A percentile compares a stretch with the other conserved stretches of the same genome.
Evolutionary conservation across 2,329 filamentous ascomycete genomes (phyloP).

Genomic region (Epichloe hybrida): DNA sequence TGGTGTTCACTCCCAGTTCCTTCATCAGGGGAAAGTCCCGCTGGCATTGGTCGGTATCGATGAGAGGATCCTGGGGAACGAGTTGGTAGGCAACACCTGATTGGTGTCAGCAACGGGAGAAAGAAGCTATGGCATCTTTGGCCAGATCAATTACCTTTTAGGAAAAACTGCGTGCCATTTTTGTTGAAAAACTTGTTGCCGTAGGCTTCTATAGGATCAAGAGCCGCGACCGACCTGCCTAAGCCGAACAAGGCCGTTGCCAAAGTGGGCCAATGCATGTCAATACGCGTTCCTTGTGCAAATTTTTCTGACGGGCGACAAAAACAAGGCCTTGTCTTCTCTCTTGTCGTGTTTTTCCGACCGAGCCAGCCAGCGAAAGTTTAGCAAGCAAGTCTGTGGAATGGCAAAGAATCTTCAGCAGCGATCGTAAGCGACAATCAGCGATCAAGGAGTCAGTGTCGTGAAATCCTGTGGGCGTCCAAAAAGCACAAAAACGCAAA

Average conservation of each 20-base stretch:
- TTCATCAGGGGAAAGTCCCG: conserved; percentile 65
- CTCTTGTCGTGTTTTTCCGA: not conserved
- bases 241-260: conserved; percentile 22
- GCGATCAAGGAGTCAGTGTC: not conserved
- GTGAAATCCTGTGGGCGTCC: not conserved
- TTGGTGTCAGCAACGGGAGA: not conserved
- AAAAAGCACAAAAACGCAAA: conserved; percentile 1
- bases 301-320: not conserved
- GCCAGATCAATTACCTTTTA: conserved; percentile 51
- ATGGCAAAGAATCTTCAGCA: not conserved
- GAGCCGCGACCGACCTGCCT: conserved; percentile 21
- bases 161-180: conserved; percentile 69
- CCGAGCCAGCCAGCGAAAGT: not conserved
- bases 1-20: conserved; percentile 66
- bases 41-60: conserved; percentile 61
- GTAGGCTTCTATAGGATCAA: conserved; percentile 39
- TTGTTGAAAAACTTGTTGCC: conserved; percentile 79
- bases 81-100: conserved; percentile 62
- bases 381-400: not conserved
- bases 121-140: not conserved
- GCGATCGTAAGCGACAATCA: not conserved
- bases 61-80: conserved; percentile 54
- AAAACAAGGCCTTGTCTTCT: not conserved
- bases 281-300: not conserved
- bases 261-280: conserved; percentile 26